Evolutionary conservation across 495 filamentous ascomycete species (phyloP).

Genomic region (Penicilliopsis zonata): DNA sequence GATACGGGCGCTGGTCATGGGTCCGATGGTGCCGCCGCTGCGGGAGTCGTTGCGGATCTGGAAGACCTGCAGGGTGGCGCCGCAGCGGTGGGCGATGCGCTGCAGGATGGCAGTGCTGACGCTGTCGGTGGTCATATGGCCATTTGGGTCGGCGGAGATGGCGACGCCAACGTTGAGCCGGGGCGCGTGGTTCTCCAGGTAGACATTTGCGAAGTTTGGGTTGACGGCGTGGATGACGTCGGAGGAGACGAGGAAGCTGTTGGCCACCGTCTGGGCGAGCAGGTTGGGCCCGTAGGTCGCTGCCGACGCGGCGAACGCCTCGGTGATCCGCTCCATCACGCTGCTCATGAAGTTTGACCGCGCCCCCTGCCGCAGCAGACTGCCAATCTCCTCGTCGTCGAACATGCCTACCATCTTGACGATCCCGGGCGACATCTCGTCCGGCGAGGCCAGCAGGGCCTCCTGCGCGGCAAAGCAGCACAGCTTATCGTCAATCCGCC

Average conservation of each 20-base stretch:
- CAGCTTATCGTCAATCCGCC: constrained; percentile 93
- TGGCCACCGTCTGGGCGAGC: constrained; percentile 74
- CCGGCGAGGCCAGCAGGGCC: constrained; percentile 60
- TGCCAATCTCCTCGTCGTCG: constrained; percentile 94
- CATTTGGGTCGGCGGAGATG: constrained; percentile 79
- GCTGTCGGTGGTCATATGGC: constrained; percentile 85
- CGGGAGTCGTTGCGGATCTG: constrained; percentile 88
- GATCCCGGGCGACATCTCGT: constrained; percentile 36
- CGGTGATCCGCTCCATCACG: constrained; percentile 67
- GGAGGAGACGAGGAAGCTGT: constrained; percentile 83
- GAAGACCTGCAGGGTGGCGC: constrained; percentile 69
- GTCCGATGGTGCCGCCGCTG: constrained; percentile 88
- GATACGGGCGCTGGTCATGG: constrained; percentile 70
- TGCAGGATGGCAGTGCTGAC: constrained; percentile 67
- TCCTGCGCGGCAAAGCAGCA: constrained; percentile 88
- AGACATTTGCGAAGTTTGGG: constrained; percentile 75
- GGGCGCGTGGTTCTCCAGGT: constrained; percentile 75
- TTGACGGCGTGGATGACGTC: constrained; percentile 94
- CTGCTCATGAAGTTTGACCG: constrained; percentile 74
- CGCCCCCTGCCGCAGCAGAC: constrained; percentile 79
- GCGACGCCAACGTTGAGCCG: constrained; percentile 81
- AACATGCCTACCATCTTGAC: constrained; percentile 86
- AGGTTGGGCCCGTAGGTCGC: constrained; percentile 58
- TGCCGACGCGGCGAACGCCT: constrained; percentile 43
- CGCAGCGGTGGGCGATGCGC: constrained; percentile 58